Evolutionary conservation across 352 stramenopile genomes (phyloP).

Genomic region (Plasmopara halstedii): DNA sequence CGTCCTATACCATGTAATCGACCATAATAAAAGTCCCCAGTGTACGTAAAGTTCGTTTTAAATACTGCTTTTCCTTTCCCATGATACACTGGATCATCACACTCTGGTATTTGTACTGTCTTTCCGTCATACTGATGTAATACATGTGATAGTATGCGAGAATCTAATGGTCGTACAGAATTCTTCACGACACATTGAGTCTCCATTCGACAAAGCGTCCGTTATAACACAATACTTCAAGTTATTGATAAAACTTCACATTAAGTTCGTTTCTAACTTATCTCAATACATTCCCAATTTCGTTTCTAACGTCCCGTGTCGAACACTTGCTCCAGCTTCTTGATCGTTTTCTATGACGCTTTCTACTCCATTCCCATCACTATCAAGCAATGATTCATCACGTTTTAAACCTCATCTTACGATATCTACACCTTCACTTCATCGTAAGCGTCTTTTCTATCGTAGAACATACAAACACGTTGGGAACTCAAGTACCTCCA

Average conservation of each 20-base stretch:
- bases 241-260: no score
- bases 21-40: conserved; percentile 49
- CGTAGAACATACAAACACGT: conserved; percentile 11
- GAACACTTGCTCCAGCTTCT: conserved; percentile 1
- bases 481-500: conserved; percentile 9
- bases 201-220: conserved; percentile 1
- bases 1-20: conserved; percentile 68
- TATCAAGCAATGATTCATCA: neutral
- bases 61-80: conserved; percentile 49
- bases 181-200: conserved; percentile 2
- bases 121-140: conserved; percentile 43
- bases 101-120: conserved; percentile 28
- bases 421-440: conserved; percentile 16
- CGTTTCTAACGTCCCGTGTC: no score
- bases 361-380: neutral
- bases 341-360: conserved; percentile 3
- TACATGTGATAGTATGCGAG: conserved; percentile 50
- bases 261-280: conserved; percentile 3
- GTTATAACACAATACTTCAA: conserved; percentile 11
- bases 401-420: conserved; percentile 7
- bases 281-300: no score
- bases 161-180: conserved; percentile 34
- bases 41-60: conserved; percentile 60
- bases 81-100: conserved; percentile 50
- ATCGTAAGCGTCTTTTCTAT: conserved; percentile 17